Conservation (phyloP, 306 rosid genomes). For the Casuarina cunninghamiana region DNA sequence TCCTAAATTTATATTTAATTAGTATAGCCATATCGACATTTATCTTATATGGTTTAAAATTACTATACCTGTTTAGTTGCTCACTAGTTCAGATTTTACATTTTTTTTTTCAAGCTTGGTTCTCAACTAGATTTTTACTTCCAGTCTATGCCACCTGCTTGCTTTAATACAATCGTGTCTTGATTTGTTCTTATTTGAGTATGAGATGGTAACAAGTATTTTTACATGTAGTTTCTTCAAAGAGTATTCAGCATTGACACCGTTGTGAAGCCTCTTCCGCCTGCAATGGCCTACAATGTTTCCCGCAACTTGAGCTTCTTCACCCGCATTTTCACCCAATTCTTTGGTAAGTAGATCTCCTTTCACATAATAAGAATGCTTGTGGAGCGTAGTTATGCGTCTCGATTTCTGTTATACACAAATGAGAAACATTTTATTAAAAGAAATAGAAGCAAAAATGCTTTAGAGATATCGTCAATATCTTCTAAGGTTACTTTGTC, state of each 20-base stretch:
- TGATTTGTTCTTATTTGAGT: constrained; percentile 3
- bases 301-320: constrained; percentile 96
- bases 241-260: constrained; percentile 91
- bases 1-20: neutral
- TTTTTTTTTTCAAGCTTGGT: neutral
- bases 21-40: neutral
- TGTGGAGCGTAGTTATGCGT: neutral
- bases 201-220: constrained; percentile 15
- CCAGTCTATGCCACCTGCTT: constrained; percentile 3
- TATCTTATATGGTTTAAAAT: neutral
- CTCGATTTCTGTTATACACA: neutral
- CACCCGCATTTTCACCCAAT: constrained; percentile 94
- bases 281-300: constrained; percentile 73
- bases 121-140: neutral
- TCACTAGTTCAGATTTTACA: neutral
- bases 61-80: neutral
- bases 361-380: neutral
- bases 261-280: constrained; percentile 88
- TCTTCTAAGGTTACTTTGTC: neutral
- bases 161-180: constrained; percentile 2
- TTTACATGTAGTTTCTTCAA: constrained; percentile 77
- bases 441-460: neutral
- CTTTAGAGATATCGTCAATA: neutral
- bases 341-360: constrained; percentile 69
- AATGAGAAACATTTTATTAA: neutral